Base-by-base conservation (phyloP, 2,329 filamentous ascomycete species). In the Pseudopyricularia javanii region DNA sequence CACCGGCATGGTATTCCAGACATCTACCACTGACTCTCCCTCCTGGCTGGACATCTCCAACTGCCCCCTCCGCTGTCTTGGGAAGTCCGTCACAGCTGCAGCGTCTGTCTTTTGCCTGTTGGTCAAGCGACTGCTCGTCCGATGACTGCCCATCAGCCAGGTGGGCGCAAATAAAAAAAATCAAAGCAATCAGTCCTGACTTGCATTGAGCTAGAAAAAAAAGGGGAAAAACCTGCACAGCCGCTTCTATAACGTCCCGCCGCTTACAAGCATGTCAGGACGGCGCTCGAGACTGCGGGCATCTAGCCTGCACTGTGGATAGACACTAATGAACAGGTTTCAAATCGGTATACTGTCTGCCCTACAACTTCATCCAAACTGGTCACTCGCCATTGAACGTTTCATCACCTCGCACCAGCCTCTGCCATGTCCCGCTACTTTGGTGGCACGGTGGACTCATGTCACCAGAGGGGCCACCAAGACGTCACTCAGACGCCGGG, bases 371-470 rank as follows among this genome's bases (percentile, higher is more conserved):
- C 40, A 24, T 45, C 40, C 40, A 20, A 45, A 26, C 20, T 45
- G 40, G 40, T 14, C 32, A 28, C n/a, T 40, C 33, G 33, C 49
- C 37, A 45, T 37, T 45, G 15, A 51, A 51, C 50, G 50, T 51
- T 51, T 45, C 50, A 51, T 51, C 37, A 40, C 50, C 50, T 51
- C 7, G 49, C 35, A 30, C 48, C 22, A 24, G 7, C 26, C 26
- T n/a, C 15, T 14, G 7, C 47, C 26, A 49, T 33, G n/a, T 49
- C 26, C 12, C 40, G 22, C 40, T 45, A 45, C 20, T 15, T 12
- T 22, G 15, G 40, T 24, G 40, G 28, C 28, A 30, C 9, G 28
- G 28, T 30, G 28, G 28, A 30, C 40, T 45, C 40, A 45, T 45
- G 40, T 45, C 40, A 45, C 40, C 40, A 45, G 22, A 20, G n/a